A percentile compares a stretch with the other conserved stretches of the same genome.
phyloP scores from a whole-genome alignment of 352 stramenopile species.

The Phytophthora pinifolia region DNA sequence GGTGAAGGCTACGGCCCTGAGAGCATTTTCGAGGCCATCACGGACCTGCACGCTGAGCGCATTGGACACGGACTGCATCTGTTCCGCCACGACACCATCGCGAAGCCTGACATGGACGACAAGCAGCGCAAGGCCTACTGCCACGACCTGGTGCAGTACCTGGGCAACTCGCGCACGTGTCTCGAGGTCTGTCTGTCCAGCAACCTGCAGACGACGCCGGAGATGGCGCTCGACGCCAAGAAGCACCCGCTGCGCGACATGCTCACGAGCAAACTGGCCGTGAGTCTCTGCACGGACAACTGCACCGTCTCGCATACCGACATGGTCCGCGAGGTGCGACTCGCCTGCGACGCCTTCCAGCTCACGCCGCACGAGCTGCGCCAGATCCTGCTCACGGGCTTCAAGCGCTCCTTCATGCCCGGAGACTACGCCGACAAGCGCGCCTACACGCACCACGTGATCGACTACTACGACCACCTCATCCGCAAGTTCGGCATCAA shows the following conservation, averaged over 20 bases:
- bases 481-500: slow-evolving; percentile 68
- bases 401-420: slow-evolving; percentile 87
- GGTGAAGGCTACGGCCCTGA: slow-evolving; percentile 87
- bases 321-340: slow-evolving; percentile 80
- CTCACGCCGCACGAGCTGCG: slow-evolving; percentile 72
- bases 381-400: slow-evolving; percentile 80
- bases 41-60: slow-evolving; percentile 81
- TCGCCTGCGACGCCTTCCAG: slow-evolving; percentile 80
- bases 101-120: slow-evolving; percentile 44
- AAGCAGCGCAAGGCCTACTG: slow-evolving; percentile 60
- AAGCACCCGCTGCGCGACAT: slow-evolving; percentile 80
- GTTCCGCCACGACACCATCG: slow-evolving; percentile 80
- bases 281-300: slow-evolving; percentile 88
- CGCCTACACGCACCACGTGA: slow-evolving; percentile 82
- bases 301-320: slow-evolving; percentile 86
- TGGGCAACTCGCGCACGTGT: slow-evolving; percentile 80
- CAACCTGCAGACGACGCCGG: slow-evolving; percentile 85
- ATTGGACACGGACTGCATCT: slow-evolving; percentile 87
- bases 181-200: slow-evolving; percentile 88
- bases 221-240: slow-evolving; percentile 69
- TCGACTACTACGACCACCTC: slow-evolving; percentile 86
- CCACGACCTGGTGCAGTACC: slow-evolving; percentile 81
- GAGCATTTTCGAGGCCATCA: slow-evolving; percentile 87
- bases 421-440: slow-evolving; percentile 77
- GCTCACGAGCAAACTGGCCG: slow-evolving; percentile 80